Evolutionary conservation across 352 stramenopile species (phyloP), one percentile per base, ranked within the genome.

Genomic region (Phytopythium mirpurense): DNA sequence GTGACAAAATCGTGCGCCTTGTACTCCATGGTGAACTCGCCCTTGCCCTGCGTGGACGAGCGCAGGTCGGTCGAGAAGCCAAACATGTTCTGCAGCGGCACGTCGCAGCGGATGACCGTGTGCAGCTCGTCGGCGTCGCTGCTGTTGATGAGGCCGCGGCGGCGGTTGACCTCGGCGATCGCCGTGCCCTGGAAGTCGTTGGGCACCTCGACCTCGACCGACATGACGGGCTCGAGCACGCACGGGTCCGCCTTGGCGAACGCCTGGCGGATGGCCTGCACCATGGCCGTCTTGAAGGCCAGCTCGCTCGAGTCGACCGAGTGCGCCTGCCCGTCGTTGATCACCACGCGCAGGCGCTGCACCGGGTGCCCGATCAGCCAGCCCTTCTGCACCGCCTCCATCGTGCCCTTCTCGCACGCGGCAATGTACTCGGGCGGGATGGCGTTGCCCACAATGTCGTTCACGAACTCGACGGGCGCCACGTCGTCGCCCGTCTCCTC

Each of bases 381-480:
- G 54, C 97, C 97, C 72, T 98, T 98, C 38, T 89, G 69, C 42
- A 98, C 87, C 29, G 96, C 96, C 71, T 99, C 96, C 31, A 88
- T 74, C 54, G 93, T 96, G 51, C 97, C 97, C 83, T 99, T 99
- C 68, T 98, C 82, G 82, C 96, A 98, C 57, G 90, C 96, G 0
- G 92, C 77, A 54, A 99, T 98, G 78, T 98, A 99, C 80, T 99
- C 97, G 23, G 96, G 94, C 34, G 96, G 96, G 67, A 99, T 99
- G 56, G 97, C 97, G 42, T 98, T 98, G 61, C 97, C 97, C 50
- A 99, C 91, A 56, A 98, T 98, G 53, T 89, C 78, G 72, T 99
- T 99, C 50, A 95, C 78, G 67, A 99, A 99, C 68, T 98, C 87
- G 46, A 98, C 95, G 29, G 71, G 61, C 34, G 63, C 59, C 27